Evolutionary conservation across 2,329 filamentous ascomycete genomes (phyloP).

Genomic region (Cryphonectria carpinicola): DNA sequence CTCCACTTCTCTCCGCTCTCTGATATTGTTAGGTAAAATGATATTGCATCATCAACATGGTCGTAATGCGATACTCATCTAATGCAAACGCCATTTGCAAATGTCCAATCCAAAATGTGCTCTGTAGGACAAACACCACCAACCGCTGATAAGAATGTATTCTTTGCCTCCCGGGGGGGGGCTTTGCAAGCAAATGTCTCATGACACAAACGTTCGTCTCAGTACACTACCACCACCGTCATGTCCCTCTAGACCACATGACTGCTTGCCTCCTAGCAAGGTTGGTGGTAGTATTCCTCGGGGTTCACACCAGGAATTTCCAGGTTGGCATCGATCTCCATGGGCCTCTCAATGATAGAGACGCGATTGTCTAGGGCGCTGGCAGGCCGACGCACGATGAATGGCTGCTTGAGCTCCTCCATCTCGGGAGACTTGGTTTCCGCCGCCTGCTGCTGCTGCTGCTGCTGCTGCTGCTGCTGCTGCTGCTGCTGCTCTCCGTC

Average conservation of each 20-base stretch:
- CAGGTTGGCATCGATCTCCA: conserved; percentile 27
- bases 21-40: not conserved
- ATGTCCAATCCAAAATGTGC: conserved; percentile 3
- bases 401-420: conserved; percentile 26
- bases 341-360: conserved; percentile 26
- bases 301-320: conserved; percentile 22
- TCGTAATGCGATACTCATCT: not conserved
- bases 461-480: not conserved
- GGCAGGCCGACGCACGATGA: conserved; percentile 27
- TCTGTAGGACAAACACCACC: not conserved
- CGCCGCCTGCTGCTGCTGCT: not conserved
- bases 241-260: not conserved
- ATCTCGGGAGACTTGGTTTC: conserved; percentile 25
- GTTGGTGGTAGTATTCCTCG: conserved; percentile 28
- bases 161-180: not conserved
- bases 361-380: conserved; percentile 22
- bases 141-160: not conserved
- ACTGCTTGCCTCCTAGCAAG: not conserved
- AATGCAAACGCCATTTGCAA: conserved; percentile 15
- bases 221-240: not conserved
- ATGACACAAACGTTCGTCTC: not conserved
- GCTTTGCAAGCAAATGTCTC: not conserved
- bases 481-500: not conserved
- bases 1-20: not conserved
- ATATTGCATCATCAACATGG: not conserved